A percentile compares a stretch with the other conserved stretches of the same genome.
phyloP scores from a whole-genome alignment of 2,329 filamentous ascomycete species.

The Sclerotinia trifoliorum region DNA sequence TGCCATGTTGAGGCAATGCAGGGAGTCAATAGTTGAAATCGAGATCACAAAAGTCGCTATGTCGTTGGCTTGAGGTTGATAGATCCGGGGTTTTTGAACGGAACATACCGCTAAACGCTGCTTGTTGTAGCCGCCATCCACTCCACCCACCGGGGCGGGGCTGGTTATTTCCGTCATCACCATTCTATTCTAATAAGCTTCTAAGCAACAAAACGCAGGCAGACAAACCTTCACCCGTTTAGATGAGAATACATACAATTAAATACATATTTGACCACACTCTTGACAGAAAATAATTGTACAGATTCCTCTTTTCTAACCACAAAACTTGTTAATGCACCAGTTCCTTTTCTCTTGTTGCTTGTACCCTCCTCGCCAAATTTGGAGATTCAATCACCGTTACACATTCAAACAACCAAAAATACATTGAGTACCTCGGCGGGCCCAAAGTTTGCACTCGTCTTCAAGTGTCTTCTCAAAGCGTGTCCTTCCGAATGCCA shows the following conservation, averaged over 20 bases:
- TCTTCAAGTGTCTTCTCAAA: background rate
- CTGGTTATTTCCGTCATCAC: slow-evolving; percentile 15
- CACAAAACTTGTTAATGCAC: slow-evolving; percentile 2
- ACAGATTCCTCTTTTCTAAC: background rate
- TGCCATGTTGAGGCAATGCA: slow-evolving; percentile 46
- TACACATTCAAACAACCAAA: slow-evolving; percentile 11
- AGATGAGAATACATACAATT: slow-evolving; percentile 17
- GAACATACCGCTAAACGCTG: slow-evolving; percentile 21
- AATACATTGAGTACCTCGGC: background rate
- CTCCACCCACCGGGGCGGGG: background rate
- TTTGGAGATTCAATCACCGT: slow-evolving; percentile 5
- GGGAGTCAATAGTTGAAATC: background rate
- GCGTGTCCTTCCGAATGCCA: background rate
- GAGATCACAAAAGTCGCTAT: background rate
- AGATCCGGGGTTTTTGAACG: slow-evolving; percentile 12
- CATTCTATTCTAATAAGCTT: background rate
- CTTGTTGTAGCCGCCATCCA: slow-evolving; percentile 9
- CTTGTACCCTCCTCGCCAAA: slow-evolving; percentile 5
- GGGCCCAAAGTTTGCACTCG: background rate
- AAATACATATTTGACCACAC: background rate
- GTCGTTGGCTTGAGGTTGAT: slow-evolving; percentile 26
- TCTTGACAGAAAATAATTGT: background rate
- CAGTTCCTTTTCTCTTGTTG: slow-evolving; percentile 11
- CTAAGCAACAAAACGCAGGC: slow-evolving; percentile 11
- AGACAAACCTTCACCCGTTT: slow-evolving; percentile 2